A percentile compares a stretch with the other conserved stretches of the same genome.
Evolutionary conservation across 1,139 yeast genomes (phyloP).

Genomic region (Magnusiomyces magnusii): DNA sequence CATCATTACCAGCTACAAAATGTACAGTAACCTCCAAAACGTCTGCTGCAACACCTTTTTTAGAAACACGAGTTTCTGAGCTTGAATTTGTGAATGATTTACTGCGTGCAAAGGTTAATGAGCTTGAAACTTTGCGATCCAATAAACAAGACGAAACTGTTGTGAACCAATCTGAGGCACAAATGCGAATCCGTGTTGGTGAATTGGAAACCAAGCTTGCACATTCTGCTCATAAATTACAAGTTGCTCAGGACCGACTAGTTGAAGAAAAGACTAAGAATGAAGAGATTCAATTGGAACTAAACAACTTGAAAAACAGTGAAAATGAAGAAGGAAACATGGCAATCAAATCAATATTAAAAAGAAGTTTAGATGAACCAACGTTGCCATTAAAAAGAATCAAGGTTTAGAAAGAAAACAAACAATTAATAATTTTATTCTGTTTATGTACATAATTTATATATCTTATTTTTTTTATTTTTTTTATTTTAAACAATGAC

Average conservation of each 20-base stretch:
- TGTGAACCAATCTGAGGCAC: background rate
- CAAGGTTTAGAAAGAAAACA: background rate
- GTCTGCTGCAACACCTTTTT: background rate
- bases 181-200: slow-evolving; percentile 15
- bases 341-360: background rate
- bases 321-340: background rate
- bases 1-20: too few relatives aligned
- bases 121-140: slow-evolving; percentile 65
- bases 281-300: background rate
- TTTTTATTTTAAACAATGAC: slow-evolving; percentile 33
- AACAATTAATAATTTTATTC: background rate
- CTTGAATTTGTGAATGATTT: slow-evolving; percentile 84
- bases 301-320: background rate
- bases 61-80: slow-evolving; percentile 44
- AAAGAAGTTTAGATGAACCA: background rate
- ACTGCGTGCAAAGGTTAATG: slow-evolving; percentile 71
- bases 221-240: background rate
- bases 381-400: background rate
- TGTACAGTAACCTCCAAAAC: too few relatives aligned
- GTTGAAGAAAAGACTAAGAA: background rate
- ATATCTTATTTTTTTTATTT: background rate
- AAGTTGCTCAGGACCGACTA: background rate
- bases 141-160: slow-evolving; percentile 6
- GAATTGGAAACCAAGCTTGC: slow-evolving; percentile 8
- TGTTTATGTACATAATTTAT: slow-evolving; percentile 1